Evolutionary conservation across 1,139 yeast genomes (phyloP).

Genomic region (Pichia sp.): DNA sequence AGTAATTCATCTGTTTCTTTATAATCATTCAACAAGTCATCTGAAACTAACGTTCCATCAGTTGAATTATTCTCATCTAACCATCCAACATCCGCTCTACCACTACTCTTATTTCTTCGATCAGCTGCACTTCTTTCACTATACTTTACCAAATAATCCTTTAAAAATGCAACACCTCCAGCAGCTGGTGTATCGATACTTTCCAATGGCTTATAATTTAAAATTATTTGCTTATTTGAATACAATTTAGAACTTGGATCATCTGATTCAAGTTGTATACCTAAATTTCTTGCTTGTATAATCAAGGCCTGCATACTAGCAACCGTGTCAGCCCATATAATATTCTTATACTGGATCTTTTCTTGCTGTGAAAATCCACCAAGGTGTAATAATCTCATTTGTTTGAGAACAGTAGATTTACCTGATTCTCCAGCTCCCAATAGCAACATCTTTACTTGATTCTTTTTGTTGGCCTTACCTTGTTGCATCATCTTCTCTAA

Average conservation of each 20-base stretch:
- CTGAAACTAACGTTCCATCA: slow-evolving; percentile 8
- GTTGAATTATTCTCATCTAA: slow-evolving; percentile 23
- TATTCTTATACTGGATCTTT: slow-evolving; percentile 72
- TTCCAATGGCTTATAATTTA: slow-evolving; percentile 53
- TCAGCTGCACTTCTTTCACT: slow-evolving; percentile 48
- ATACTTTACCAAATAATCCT: slow-evolving; percentile 59
- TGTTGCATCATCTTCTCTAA: slow-evolving; percentile 59
- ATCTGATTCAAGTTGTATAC: slow-evolving; percentile 59
- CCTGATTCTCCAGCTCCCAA: slow-evolving; percentile 97
- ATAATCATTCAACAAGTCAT: slow-evolving; percentile 12
- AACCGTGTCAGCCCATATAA: slow-evolving; percentile 92
- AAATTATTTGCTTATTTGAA: slow-evolving; percentile 42
- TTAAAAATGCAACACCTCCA: slow-evolving; percentile 58
- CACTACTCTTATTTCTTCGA: slow-evolving; percentile 51
- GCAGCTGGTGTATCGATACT: slow-evolving; percentile 63
- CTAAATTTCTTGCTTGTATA: slow-evolving; percentile 60
- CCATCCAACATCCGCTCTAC: slow-evolving; percentile 45
- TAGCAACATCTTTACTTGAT: slow-evolving; percentile 59
- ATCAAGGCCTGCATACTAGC: slow-evolving; percentile 83
- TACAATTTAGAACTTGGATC: slow-evolving; percentile 39
- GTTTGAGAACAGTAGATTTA: slow-evolving; percentile 92
- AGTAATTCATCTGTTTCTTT: slow-evolving; percentile 21
- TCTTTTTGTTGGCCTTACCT: slow-evolving; percentile 46
- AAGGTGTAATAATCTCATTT: slow-evolving; percentile 78
- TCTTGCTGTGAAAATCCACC: slow-evolving; percentile 81